Evolutionary conservation across 352 stramenopile species (phyloP).

Genomic region (Phytopythium montanum): DNA sequence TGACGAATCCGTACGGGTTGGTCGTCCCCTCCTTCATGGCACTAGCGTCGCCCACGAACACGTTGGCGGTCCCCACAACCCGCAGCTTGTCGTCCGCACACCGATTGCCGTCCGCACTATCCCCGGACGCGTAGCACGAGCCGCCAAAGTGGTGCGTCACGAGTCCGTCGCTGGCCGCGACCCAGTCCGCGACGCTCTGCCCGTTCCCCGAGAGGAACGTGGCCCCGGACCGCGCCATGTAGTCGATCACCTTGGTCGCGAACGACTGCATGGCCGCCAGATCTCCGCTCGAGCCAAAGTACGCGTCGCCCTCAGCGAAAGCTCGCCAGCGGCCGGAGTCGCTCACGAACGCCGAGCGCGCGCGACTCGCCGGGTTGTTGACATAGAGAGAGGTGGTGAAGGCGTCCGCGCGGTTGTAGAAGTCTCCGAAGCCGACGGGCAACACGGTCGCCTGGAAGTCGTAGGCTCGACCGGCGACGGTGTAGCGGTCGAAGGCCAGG

Average conservation of each 20-base stretch:
- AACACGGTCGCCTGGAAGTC: conserved; percentile 63
- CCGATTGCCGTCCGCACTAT: conserved; percentile 35
- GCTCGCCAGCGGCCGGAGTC: conserved; percentile 33
- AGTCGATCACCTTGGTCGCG: conserved; percentile 32
- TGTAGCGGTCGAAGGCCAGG: conserved; percentile 57
- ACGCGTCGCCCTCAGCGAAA: conserved; percentile 34
- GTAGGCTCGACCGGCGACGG: conserved; percentile 45
- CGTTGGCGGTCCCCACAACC: conserved; percentile 61
- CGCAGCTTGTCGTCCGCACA: conserved; percentile 59
- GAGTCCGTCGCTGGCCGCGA: conserved; percentile 20
- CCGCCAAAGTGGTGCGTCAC: conserved; percentile 64
- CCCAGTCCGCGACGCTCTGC: conserved; percentile 35
- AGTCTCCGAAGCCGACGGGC: conserved; percentile 37
- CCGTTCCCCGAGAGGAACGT: conserved; percentile 39
- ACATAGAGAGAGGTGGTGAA: conserved; percentile 47
- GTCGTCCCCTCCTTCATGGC: conserved; percentile 60
- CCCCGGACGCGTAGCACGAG: conserved; percentile 61
- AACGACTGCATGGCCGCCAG: conserved; percentile 53
- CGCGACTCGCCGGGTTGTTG: conserved; percentile 62
- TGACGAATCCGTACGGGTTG: conserved; percentile 74
- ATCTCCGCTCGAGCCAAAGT: conserved; percentile 43
- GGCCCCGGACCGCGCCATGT: conserved; percentile 33
- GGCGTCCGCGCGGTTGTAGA: conserved; percentile 21
- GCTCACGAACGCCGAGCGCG: conserved; percentile 32
- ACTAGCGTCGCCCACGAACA: conserved; percentile 60